Percentiles rank a stretch among this genome's conserved stretches.
These are phyloP conservation scores for Nidularia pulvinata DNA, from an alignment of 768 basidiomycete genomes.

Conservation along the genomic window DNA sequence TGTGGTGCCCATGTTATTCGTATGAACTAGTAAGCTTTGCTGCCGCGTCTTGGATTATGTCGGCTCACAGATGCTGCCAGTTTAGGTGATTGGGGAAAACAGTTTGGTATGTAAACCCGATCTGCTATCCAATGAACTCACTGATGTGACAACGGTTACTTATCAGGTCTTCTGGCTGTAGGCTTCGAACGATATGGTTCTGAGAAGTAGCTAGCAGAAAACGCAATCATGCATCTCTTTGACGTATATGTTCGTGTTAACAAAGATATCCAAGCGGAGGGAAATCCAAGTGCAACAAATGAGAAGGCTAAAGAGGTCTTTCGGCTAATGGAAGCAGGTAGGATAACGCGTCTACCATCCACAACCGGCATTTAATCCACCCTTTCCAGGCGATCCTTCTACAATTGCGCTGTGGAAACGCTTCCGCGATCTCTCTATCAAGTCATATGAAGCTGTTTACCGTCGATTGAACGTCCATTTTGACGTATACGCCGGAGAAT, in stretches of 20 bases:
- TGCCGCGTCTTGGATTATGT: too few relatives aligned
- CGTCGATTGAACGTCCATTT: neutral
- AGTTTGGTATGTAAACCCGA: constrained; percentile 43
- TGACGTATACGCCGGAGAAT: neutral
- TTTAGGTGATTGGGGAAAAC: constrained; percentile 93
- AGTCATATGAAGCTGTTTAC: neutral
- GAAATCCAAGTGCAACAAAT: too few relatives aligned
- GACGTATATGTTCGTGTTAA: neutral
- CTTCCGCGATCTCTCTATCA: neutral
- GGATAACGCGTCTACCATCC: too few relatives aligned
- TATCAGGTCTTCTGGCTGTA: neutral
- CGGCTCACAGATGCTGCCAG: too few relatives aligned
- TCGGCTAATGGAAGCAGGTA: too few relatives aligned
- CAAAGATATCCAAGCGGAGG: neutral
- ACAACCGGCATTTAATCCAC: too few relatives aligned
- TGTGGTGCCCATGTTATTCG: constrained; percentile 84
- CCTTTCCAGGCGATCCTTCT: neutral
- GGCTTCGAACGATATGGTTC: neutral
- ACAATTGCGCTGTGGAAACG: neutral
- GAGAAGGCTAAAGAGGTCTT: too few relatives aligned
- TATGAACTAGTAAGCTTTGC: constrained; percentile 58
- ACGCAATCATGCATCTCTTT: neutral
- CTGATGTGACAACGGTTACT: neutral
- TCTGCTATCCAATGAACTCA: neutral
- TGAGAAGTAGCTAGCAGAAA: neutral